Evolutionary conservation across 257 asterid species (phyloP), one percentile per base, ranked within the genome.

Genomic region (Ligustrum vulgare): DNA sequence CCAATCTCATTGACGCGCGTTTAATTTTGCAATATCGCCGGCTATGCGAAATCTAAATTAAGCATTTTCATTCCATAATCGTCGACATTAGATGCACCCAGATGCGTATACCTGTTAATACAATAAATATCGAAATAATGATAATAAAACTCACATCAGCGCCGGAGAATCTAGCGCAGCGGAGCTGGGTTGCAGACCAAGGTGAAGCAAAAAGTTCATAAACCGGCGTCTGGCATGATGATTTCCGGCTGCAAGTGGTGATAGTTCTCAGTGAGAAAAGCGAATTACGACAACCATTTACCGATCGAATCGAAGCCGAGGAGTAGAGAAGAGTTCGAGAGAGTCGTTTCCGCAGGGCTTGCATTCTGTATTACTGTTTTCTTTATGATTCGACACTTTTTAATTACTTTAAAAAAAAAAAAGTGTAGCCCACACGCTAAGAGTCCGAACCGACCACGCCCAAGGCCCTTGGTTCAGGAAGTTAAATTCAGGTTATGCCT

Each of bases 111-210:
- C 15, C 65, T 58, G 12, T 22, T 15, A 18, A 51, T 51, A 35
- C 49, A 32, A 62, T 20, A 51, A 13, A 58, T 65, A 37, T 3
- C 64, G 28, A n/a, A 8, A 28, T 0, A 3, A 18, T 68, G 54
- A 64, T 37, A 77, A 73, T 16, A 25, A 16, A 62, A 34, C 79
- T 73, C 88, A 93, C 99, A 81, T 94, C 99, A 60, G 77, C 88
- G 70, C 98, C 99, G 74, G 90, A 66, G 83, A 84, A 92, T 91
- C 94, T 84, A 76, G 94, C 96, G 72, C 85, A 77, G 71, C 99
- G 96, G 85, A 89, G 80, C 80, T 92, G 99, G 35, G 85, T 83
- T 72, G 90, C 70, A 83, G 87, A 86, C 98, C 99, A 94, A 5
- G 93, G 92, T 18, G 89, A 85, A 22, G 82, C 73, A 35, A 83